phyloP scores from a whole-genome alignment of 164 flowering plant genomes.

The Aristolochia contorta region DNA sequence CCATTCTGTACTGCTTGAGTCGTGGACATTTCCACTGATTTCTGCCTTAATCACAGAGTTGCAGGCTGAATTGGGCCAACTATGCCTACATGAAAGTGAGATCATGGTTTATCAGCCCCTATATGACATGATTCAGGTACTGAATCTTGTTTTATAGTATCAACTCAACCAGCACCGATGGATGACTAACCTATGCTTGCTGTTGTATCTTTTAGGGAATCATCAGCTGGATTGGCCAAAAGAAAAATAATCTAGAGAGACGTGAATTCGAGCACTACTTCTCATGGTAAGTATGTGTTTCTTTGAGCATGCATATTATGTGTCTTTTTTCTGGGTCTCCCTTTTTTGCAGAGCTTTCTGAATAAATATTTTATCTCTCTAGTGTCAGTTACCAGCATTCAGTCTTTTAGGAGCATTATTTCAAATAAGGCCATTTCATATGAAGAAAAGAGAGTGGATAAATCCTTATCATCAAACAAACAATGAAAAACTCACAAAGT shows the following conservation, averaged over 20 bases:
- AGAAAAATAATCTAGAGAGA: constrained; percentile 44
- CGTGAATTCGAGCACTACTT: constrained; percentile 68
- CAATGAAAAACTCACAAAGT: no score
- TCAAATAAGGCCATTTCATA: no score
- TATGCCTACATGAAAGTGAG: constrained; percentile 32
- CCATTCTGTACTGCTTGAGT: no score
- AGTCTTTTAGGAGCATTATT: no score
- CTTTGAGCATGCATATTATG: no score
- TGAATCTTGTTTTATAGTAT: background rate
- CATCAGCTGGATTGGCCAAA: constrained; percentile 59
- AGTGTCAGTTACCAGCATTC: no score
- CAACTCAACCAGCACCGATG: background rate
- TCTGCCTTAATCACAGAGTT: constrained; percentile 38
- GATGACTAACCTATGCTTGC: background rate
- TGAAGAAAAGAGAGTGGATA: no score
- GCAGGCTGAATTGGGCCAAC: constrained; percentile 62
- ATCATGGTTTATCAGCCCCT: constrained; percentile 55
- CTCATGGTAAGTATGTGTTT: constrained; percentile 35
- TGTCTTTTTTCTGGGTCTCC: no score
- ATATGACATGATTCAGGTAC: constrained; percentile 71
- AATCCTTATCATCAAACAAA: no score
- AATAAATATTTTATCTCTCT: no score
- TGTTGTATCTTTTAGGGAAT: constrained; percentile 41
- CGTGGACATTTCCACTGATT: background rate
- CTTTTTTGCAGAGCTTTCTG: no score